A percentile compares a stretch with the other conserved stretches of the same genome.
Conservation (phyloP, 768 basidiomycete species). For the Collybiopsis luxurians region DNA sequence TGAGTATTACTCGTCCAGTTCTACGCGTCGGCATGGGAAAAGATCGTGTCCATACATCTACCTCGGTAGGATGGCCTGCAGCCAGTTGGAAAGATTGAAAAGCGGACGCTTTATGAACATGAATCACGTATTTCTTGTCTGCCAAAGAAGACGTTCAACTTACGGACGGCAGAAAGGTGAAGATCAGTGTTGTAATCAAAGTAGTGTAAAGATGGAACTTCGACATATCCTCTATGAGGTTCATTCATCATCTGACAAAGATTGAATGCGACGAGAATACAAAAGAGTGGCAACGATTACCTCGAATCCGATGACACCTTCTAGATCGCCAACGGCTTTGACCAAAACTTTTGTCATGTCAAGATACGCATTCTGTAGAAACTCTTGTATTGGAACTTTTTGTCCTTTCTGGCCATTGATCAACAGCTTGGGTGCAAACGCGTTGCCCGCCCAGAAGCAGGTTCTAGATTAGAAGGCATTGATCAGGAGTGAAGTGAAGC, state of each 20-base stretch:
- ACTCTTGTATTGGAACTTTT: conserved; percentile 69
- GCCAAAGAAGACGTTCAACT: conserved; percentile 27
- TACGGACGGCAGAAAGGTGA: conserved; percentile 76
- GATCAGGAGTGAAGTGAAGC: no score
- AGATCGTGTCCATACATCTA: conserved; percentile 80
- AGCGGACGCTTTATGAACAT: conserved; percentile 58
- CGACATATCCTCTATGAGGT: conserved; percentile 91
- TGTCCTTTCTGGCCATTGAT: conserved; percentile 45
- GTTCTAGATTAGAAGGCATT: conserved; percentile 58
- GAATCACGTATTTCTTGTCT: background rate
- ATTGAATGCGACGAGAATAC: background rate
- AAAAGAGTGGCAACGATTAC: conserved; percentile 36
- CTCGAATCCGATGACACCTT: conserved; percentile 88
- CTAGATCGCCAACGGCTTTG: conserved; percentile 65
- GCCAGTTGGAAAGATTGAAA: conserved; percentile 93
- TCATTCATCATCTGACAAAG: conserved; percentile 81
- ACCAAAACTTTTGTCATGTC: conserved; percentile 73
- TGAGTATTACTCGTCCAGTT: conserved; percentile 57
- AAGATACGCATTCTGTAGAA: conserved; percentile 80
- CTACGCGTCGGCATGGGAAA: conserved; percentile 85
- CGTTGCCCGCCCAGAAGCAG: conserved; percentile 90
- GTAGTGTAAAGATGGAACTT: conserved; percentile 72
- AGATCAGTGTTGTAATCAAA: conserved; percentile 97
- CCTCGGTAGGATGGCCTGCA: conserved; percentile 75
- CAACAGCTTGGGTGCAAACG: conserved; percentile 74